These are phyloP conservation scores for Pichia insulana DNA, from an alignment of 805 yeast genomes.

Conservation along the genomic window DNA sequence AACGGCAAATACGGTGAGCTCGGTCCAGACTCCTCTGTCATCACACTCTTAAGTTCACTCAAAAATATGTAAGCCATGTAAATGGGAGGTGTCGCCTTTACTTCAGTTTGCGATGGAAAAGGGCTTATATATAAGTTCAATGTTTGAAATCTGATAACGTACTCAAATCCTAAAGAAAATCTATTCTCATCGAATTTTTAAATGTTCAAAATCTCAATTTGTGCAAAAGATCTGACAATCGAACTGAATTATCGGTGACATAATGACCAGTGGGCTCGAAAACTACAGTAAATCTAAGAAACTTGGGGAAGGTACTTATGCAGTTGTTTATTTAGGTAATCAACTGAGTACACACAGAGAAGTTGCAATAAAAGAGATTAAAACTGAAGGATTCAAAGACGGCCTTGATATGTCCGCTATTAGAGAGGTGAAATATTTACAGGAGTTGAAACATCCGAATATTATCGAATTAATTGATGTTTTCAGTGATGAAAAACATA, in stretches of 20 bases:
- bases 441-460: slow-evolving; percentile 69
- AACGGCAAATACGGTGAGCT: slow-evolving; percentile 3
- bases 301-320: slow-evolving; percentile 99
- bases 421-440: slow-evolving; percentile 83
- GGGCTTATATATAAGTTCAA: no score
- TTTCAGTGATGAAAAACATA: slow-evolving; percentile 52
- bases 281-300: slow-evolving; percentile 52
- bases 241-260: no score
- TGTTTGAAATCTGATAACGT: no score
- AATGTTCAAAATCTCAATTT: no score
- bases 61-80: no score
- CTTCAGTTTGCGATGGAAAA: no score
- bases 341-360: slow-evolving; percentile 45
- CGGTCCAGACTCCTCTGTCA: not conserved
- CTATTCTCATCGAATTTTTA: no score
- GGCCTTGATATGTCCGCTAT: slow-evolving; percentile 97
- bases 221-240: no score
- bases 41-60: not conserved
- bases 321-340: slow-evolving; percentile 84
- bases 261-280: slow-evolving; percentile 14
- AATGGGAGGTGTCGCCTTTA: no score
- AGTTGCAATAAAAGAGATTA: slow-evolving; percentile 92
- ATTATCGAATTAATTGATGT: slow-evolving; percentile 87
- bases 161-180: no score
- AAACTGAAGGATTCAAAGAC: slow-evolving; percentile 87